Evolutionary conservation across 2,329 filamentous ascomycete genomes (phyloP), one percentile per base, ranked within the genome.

Genomic region (Rachicladosporium sp.): DNA sequence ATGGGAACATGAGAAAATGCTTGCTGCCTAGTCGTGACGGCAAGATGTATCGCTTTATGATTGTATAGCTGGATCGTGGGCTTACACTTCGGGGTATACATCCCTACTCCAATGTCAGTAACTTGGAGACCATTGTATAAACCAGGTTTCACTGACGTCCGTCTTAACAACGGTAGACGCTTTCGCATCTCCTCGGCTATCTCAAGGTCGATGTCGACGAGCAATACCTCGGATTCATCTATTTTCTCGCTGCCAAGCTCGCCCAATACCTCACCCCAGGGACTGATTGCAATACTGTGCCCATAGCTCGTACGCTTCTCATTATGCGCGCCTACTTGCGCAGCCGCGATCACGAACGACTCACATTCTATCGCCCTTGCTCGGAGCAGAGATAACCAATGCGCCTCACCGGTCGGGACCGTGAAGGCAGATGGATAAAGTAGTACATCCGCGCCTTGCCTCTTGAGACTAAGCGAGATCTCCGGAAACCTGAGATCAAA

Each of bases 391-490:
- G 76, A 68, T 53, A 86, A 78, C 89, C 89, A 96, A 62, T 95
- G 89, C 1, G 83, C 83, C 41, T 69, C 70, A 0, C 89, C 89
- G 0, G 89, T 95, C 1, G 81, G 77, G 0, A 93, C 72, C 0
- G 88, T 94, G 56, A 95, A 96, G 3, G 89, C 89, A 4, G 83
- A 89, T 0, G 89, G 89, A 55, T 89, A 95, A 1, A 85, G 77
- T 36, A 95, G 66, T 38, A 94, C 66, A 46, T 94, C 78, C 2
- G 86, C 85, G 13, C 72, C 68, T 40, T 76, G 73, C 5, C 73
- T 64, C 21, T 75, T 73, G 11, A 93, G 69, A 1, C 76, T 70
- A 7, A 91, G 60, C 0, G 76, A 74, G 6, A 82, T 73, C 56
- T 93, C 85, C 0, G 86, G 76, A 55, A 91, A 93, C 1, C 87